A percentile compares a stretch with the other conserved stretches of the same genome.
Conservation (phyloP, 306 rosid genomes). For the Acacia melanoxylon region DNA sequence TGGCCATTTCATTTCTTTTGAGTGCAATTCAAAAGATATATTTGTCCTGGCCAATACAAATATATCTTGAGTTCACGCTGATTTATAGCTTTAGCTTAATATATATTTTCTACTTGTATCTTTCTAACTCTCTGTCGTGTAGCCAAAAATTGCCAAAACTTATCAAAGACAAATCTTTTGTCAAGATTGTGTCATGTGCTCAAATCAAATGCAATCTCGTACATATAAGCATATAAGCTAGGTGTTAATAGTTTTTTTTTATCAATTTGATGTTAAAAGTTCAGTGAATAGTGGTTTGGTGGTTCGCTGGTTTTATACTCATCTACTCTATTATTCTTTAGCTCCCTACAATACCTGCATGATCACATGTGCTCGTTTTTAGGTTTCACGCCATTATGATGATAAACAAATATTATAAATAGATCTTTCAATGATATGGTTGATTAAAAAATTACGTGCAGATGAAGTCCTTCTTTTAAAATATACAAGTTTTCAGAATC, state of each 20-base stretch:
- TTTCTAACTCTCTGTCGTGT: not conserved
- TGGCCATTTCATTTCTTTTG: not conserved
- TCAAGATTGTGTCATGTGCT: not conserved
- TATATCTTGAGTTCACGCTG: not conserved
- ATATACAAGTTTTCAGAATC: not conserved
- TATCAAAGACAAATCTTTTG: slow-evolving; percentile 9
- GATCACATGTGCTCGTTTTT: not conserved
- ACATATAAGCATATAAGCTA: not conserved
- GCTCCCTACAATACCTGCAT: not conserved
- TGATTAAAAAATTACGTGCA: not conserved
- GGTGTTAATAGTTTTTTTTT: not conserved
- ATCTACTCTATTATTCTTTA: not conserved
- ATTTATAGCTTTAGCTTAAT: not conserved
- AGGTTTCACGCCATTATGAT: not conserved
- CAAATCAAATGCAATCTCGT: not conserved
- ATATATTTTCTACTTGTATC: not conserved
- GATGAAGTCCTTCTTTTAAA: not conserved
- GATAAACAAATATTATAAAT: not conserved
- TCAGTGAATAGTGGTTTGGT: not conserved
- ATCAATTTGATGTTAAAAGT: not conserved
- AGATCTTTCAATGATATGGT: not conserved
- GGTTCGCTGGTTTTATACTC: slow-evolving; percentile 6
- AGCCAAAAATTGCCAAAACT: not conserved
- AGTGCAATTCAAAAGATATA: not conserved
- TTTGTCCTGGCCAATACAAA: not conserved